Base-by-base conservation (phyloP, 495 filamentous ascomycete genomes). In the Aspergillus biplanus region DNA sequence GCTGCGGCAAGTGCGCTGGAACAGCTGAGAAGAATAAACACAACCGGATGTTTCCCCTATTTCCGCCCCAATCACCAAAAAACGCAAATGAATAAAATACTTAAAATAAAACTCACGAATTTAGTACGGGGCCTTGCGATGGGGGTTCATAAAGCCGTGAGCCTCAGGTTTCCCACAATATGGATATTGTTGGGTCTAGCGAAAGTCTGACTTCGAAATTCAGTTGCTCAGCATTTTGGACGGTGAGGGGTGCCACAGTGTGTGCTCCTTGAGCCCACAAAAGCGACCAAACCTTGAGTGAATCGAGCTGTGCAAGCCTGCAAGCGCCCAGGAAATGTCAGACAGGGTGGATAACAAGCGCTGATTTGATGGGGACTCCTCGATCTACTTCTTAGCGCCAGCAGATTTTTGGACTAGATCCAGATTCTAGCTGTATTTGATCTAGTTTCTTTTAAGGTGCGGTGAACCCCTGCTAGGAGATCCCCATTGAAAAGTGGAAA, bases 321-420 rank as follows among this genome's bases (percentile, higher is more conserved):
- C 55, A 52, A 58, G 58, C 46, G 46, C 61, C 52, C 33, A 49
- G 39, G 56, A 63, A 21, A 59, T 59, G 44, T 59, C 56, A 59
- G 58, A 44, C 39, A 56, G 47, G 49, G 52, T 48, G 7, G n/a
- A 21, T 35, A 32, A 33, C 27, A 31, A 46, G 35, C 27, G 48
- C 13, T 65, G 62, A 65, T 64, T 64, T 58, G 61, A 49, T 32
- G 61, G 37, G n/a, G 47, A 37, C 12, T 42, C 21, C 57, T 56
- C 42, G 59, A 68, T 65, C 62, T 62, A 50, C 66, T 56, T 32
- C 44, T 62, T 62, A 67, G 65, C 53, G 52, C 11, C 42, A 48
- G 39, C 53, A 33, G 46, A 48, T 6, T 56, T 57, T 32, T 49
- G 55, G 54, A 50, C 56, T 64, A 56, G 55, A 56, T 35, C 34